These are phyloP conservation scores for Cryptococcus sp. DNA, from an alignment of 1,284 basidiomycete genomes.

Conservation along the genomic window DNA sequence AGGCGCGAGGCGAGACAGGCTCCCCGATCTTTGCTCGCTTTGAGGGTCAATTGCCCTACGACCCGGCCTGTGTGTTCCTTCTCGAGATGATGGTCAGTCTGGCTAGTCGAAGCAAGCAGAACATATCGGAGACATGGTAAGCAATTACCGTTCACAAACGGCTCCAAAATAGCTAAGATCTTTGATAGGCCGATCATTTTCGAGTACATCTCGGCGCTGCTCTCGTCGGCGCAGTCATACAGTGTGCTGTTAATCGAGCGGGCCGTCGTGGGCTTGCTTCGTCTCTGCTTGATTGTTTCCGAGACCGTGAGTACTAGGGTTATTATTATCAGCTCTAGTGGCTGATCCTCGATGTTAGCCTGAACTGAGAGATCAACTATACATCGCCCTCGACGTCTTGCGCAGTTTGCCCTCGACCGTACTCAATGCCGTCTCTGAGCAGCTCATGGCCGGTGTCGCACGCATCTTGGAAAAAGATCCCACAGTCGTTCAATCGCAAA, in stretches of 20 bases:
- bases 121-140: constrained; percentile 84
- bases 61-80: constrained; percentile 90
- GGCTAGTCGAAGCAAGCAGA: constrained; percentile 69
- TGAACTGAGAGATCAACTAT: constrained; percentile 83
- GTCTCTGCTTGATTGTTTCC: constrained; percentile 75
- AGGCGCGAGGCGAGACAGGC: constrained; percentile 50
- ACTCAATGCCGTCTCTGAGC: constrained; percentile 83
- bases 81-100: constrained; percentile 92
- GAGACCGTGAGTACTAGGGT: constrained; percentile 62
- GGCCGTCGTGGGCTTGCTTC: constrained; percentile 86
- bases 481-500: constrained; percentile 76
- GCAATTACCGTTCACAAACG: constrained; percentile 24
- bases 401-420: constrained; percentile 74
- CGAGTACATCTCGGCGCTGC: constrained; percentile 80
- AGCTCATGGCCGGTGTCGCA: constrained; percentile 81
- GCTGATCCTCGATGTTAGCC: constrained; percentile 55
- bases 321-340: constrained; percentile 5
- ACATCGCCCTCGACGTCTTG: constrained; percentile 86
- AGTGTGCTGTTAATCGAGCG: constrained; percentile 90
- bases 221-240: constrained; percentile 76
- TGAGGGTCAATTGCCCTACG: constrained; percentile 71
- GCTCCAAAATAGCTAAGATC: neutral
- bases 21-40: constrained; percentile 31
- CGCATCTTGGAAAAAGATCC: constrained; percentile 74
- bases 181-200: constrained; percentile 79